phyloP scores from a whole-genome alignment of 805 yeast genomes.

The Scheffersomyces amazonensis region DNA sequence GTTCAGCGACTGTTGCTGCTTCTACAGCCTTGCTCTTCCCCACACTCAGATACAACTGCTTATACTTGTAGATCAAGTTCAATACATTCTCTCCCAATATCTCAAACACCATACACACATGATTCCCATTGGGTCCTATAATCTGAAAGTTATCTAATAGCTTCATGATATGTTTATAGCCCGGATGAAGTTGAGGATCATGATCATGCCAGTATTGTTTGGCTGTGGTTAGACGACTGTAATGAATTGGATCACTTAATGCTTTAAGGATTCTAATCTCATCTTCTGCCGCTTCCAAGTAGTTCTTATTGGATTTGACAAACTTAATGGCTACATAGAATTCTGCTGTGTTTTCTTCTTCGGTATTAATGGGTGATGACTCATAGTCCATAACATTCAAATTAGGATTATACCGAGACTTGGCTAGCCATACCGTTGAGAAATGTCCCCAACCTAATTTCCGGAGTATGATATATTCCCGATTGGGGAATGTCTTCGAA shows the following conservation, averaged over 20 bases:
- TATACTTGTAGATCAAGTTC: conserved; percentile 48
- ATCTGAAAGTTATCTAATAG: conserved; percentile 55
- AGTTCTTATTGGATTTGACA: conserved; percentile 51
- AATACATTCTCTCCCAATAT: conserved; percentile 60
- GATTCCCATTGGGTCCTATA: conserved; percentile 61
- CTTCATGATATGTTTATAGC: conserved; percentile 50
- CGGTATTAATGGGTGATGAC: neutral
- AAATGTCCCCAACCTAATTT: conserved; percentile 74
- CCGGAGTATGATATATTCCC: conserved; percentile 45
- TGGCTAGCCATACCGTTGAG: conserved; percentile 69
- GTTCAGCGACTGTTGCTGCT: too few species aligned
- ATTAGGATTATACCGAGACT: conserved; percentile 7
- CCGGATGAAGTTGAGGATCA: conserved; percentile 34
- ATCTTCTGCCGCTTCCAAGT: conserved; percentile 63
- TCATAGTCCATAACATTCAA: conserved; percentile 17
- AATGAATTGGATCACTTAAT: conserved; percentile 18
- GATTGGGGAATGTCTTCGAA: conserved; percentile 27
- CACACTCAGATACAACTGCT: conserved; percentile 9
- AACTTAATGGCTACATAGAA: conserved; percentile 62
- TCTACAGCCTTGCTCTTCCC: neutral
- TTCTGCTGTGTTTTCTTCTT: conserved; percentile 11
- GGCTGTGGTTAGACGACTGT: conserved; percentile 9
- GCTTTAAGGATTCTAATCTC: conserved; percentile 52
- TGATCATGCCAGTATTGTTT: conserved; percentile 9
- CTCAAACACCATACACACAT: conserved; percentile 66